Evolutionary conservation across 768 basidiomycete genomes (phyloP).

Genomic region (Tricholoma matsutake): DNA sequence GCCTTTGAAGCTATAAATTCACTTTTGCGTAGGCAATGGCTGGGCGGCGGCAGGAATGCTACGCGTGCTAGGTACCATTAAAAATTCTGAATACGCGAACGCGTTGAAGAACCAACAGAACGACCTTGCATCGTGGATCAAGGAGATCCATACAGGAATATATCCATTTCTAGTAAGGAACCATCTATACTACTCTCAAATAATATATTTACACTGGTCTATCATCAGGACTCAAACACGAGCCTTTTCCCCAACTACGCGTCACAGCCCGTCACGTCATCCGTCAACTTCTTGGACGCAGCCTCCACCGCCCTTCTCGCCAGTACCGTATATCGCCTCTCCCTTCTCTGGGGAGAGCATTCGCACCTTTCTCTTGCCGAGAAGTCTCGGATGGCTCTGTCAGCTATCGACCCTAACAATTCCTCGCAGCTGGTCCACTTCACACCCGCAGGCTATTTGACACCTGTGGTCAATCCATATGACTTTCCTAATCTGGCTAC

Average conservation of each 20-base stretch:
- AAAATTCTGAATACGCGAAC: slow-evolving; percentile 52
- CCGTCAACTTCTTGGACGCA: slow-evolving; percentile 65
- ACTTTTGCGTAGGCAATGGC: slow-evolving; percentile 56
- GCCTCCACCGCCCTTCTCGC: slow-evolving; percentile 75
- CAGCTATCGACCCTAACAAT: slow-evolving; percentile 14
- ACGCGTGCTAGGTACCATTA: slow-evolving; percentile 75
- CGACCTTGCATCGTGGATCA: slow-evolving; percentile 62
- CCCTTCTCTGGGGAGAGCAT: slow-evolving; percentile 49
- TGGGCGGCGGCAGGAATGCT: slow-evolving; percentile 91
- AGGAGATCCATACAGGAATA: slow-evolving; percentile 73
- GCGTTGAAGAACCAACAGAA: slow-evolving; percentile 47
- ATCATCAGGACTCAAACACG: slow-evolving; percentile 35
- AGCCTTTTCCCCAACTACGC: slow-evolving; percentile 73
- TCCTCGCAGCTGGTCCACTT: slow-evolving; percentile 41
- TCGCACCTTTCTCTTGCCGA: slow-evolving; percentile 58
- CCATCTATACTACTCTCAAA: background rate
- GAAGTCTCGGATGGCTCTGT: slow-evolving; percentile 41
- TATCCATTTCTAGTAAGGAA: slow-evolving; percentile 54
- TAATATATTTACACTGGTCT: slow-evolving; percentile 9
- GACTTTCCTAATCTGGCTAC: slow-evolving; percentile 43
- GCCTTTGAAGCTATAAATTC: background rate
- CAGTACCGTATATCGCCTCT: slow-evolving; percentile 70
- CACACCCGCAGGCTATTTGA: slow-evolving; percentile 60
- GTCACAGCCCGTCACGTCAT: slow-evolving; percentile 36
- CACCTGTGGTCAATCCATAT: slow-evolving; percentile 74